Evolutionary conservation across 805 yeast genomes (phyloP).

Genomic region (Maudiozyma barnettii): DNA sequence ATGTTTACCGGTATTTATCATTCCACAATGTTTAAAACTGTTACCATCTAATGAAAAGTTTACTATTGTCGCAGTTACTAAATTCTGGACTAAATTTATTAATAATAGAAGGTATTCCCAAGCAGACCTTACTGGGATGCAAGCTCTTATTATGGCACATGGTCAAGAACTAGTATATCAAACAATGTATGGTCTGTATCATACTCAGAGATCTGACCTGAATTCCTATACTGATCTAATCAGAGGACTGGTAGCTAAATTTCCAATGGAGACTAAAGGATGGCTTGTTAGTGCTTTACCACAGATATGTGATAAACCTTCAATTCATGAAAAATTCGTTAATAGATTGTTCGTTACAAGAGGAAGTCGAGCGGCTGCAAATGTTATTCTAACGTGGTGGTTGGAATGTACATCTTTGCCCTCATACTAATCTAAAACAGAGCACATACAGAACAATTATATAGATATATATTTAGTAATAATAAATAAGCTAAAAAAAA

Average conservation of each 20-base stretch:
- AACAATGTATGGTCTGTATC: constrained; percentile 38
- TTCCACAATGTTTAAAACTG: constrained; percentile 26
- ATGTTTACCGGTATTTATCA: constrained; percentile 19
- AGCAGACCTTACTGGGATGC: constrained; percentile 32
- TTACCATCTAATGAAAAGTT: constrained; percentile 40
- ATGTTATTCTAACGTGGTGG: constrained; percentile 57
- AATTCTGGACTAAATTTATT: constrained; percentile 44
- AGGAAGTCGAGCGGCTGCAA: constrained; percentile 54
- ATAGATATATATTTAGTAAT: neutral
- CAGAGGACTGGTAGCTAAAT: constrained; percentile 40
- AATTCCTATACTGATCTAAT: constrained; percentile 48
- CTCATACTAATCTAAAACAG: constrained; percentile 1
- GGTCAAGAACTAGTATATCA: constrained; percentile 24
- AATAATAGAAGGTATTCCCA: constrained; percentile 38
- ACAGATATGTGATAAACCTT: constrained; percentile 21
- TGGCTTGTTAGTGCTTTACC: constrained; percentile 36
- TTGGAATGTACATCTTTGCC: constrained; percentile 44
- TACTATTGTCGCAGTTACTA: constrained; percentile 39
- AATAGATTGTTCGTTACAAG: constrained; percentile 52
- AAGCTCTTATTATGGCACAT: constrained; percentile 20
- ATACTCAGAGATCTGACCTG: constrained; percentile 47
- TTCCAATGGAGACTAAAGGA: constrained; percentile 37
- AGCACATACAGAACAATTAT: neutral
- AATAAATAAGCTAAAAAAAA: neutral
- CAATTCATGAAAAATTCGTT: constrained; percentile 36